Evolutionary conservation across 116 monocot species (phyloP).

Genomic region (Trichopus zeylanicus): DNA sequence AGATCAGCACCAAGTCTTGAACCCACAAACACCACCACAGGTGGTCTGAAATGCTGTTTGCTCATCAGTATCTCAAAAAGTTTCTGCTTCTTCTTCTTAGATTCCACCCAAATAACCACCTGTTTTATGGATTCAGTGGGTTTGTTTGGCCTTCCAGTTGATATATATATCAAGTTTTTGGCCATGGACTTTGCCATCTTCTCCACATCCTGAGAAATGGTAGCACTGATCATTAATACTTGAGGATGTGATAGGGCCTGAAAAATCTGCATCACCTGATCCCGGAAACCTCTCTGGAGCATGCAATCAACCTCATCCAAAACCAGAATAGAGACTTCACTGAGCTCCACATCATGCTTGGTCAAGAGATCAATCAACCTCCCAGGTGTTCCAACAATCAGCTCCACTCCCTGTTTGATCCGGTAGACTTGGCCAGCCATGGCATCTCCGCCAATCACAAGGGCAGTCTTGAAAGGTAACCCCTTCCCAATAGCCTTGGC

Average conservation of each 20-base stretch:
- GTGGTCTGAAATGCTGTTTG: slow-evolving; percentile 66
- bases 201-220: slow-evolving; percentile 54
- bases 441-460: slow-evolving; percentile 80
- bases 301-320: slow-evolving; percentile 89
- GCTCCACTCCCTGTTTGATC: slow-evolving; percentile 54
- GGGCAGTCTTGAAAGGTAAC: slow-evolving; percentile 79
- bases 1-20: slow-evolving; percentile 84
- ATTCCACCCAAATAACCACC: slow-evolving; percentile 80
- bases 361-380: slow-evolving; percentile 74
- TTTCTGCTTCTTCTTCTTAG: slow-evolving; percentile 78
- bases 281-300: slow-evolving; percentile 64
- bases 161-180: slow-evolving; percentile 40
- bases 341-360: slow-evolving; percentile 51
- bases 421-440: slow-evolving; percentile 63
- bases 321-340: slow-evolving; percentile 47
- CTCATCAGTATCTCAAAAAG: slow-evolving; percentile 78
- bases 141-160: slow-evolving; percentile 34
- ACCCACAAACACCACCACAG: slow-evolving; percentile 66
- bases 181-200: slow-evolving; percentile 48
- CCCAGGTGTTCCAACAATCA: slow-evolving; percentile 76
- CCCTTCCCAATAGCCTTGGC: slow-evolving; percentile 77
- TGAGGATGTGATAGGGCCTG: slow-evolving; percentile 63
- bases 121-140: slow-evolving; percentile 61
- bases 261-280: slow-evolving; percentile 84
- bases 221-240: slow-evolving; percentile 78